Conservation (phyloP, 1,284 basidiomycete species). For the Chiua sp. region DNA sequence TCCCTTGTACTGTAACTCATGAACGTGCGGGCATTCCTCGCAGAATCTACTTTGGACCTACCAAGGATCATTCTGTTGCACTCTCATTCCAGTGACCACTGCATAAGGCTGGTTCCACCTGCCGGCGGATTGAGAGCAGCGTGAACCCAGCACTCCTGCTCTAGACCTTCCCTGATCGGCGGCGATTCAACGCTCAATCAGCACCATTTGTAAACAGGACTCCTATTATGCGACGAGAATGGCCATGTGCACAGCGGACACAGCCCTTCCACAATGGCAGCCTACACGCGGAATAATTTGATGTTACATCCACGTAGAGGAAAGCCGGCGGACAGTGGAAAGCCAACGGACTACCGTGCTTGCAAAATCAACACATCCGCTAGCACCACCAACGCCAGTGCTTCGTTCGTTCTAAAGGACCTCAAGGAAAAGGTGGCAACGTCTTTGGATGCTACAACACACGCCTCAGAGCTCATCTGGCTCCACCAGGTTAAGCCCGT, state of each 20-base stretch:
- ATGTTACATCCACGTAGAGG: slow-evolving; percentile 9
- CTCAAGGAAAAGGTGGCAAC: slow-evolving; percentile 23
- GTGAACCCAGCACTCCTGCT: not conserved
- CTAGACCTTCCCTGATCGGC: not conserved
- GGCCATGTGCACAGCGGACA: not conserved
- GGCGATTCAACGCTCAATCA: too few species aligned
- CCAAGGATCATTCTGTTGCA: too few species aligned
- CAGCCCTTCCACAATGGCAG: slow-evolving; percentile 22
- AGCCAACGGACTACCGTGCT: slow-evolving; percentile 1
- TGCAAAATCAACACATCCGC: not conserved
- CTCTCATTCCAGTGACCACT: too few species aligned
- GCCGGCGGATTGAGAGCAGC: too few species aligned
- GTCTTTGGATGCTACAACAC: slow-evolving; percentile 14
- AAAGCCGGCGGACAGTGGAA: slow-evolving; percentile 16
- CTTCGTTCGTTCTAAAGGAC: slow-evolving; percentile 29
- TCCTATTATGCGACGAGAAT: too few species aligned
- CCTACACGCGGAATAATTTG: slow-evolving; percentile 14
- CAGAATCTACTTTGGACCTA: too few species aligned
- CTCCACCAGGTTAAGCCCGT: slow-evolving; percentile 32
- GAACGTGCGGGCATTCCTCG: too few species aligned
- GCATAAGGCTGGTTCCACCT: too few species aligned
- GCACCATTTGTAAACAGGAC: too few species aligned
- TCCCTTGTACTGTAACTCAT: too few species aligned
- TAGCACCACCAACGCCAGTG: not conserved
- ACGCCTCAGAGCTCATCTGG: slow-evolving; percentile 23